Base-by-base conservation (phyloP, 1,284 basidiomycete genomes). In the Volvariella volvacea region DNA sequence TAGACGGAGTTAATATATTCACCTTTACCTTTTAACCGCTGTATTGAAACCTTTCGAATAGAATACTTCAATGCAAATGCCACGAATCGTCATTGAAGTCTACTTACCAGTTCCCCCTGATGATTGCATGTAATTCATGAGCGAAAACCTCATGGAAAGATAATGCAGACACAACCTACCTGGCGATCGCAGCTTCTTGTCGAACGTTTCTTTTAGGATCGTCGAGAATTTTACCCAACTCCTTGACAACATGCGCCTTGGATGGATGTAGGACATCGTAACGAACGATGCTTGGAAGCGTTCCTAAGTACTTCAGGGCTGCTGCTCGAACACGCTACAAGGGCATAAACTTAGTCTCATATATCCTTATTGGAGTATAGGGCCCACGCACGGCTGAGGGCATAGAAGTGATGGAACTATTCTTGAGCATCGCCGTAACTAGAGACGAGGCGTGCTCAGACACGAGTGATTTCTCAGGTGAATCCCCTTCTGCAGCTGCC, bases 171-270 rank as follows among this genome's bases (percentile, higher is more conserved):
- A 19, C n/a, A 17, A 47, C 50, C 45, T 46, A 67, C 66, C 93
- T 69, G 43, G 91, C 84, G 57, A 91, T 81, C 4, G 97, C 94
- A 0, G 92, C 93, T 55, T 88, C 88, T 54, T 80, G 83, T 36
- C 93, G 71, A 6, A 97, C 92, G 1, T 66, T 65, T 48, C 86
- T 71, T 57, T 85, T 87, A 2, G 87, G 86, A 63, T 97, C 94
- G 59, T 97, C 94, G 38, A 96, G 62, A 7, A 75, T 78, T 46
- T 70, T 75, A 0, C 74, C 84, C 20, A 99, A 71, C 45, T 85
- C 80, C 28, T 79, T 78, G 41, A 97, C 63, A 7, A 97, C 88
- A 0, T 60, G 63, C 1, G 73, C 52, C 62, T 89, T 94, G 55
- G 79, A 73, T 4, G 83, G 80, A 55, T 90, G 86, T 44, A 96